Base-by-base conservation (phyloP, 2,329 filamentous ascomycete species). In the Anisogramma anomala region DNA sequence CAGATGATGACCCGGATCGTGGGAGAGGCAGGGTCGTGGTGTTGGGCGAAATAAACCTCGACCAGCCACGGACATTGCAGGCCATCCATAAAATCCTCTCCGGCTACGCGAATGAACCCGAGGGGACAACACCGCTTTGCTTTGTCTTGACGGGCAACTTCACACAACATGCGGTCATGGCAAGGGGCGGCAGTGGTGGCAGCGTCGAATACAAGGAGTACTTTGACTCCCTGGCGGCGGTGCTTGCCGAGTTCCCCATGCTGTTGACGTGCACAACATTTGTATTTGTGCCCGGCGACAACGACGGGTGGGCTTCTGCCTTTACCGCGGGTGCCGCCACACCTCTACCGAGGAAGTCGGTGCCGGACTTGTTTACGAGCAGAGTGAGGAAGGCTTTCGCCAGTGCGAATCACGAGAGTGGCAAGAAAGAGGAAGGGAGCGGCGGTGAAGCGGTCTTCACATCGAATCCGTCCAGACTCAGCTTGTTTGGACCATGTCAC, bases 171-270 rank as follows among this genome's bases (percentile, higher is more conserved):
- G 74, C 77, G 22, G 71, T 81, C 49, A 77, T 82, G 65, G 73
- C 76, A 6, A 68, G 74, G 39, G 77, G 78, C 19, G 80, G 77
- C 27, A 80, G 74, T 32, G 79, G 82, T 17, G 84, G 85, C 27
- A 89, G 84, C 59, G 88, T 96, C 51, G 87, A 94, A 62, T 96
- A 94, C 66, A 96, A 96, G 65, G 91, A 96, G 62, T 82, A 84
- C 57, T 95, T 96, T 58, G 87, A 98, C 62, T 77, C 79, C 7
- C 72, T 98, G 10, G 89, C 91, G 3, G 78, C 80, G 2, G 72
- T 85, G 1, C 71, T 98, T 5, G 71, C 84, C 6, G 87, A 96
- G 50, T 96, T 86, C 55, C 85, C 86, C 3, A 70, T 74, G 1
- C 71, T 98, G 11, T 72, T 96, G 32, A 80, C 82, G 42, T 73